Evolutionary conservation across 768 basidiomycete genomes (phyloP).

Genomic region (Crassisporium funariophilum): DNA sequence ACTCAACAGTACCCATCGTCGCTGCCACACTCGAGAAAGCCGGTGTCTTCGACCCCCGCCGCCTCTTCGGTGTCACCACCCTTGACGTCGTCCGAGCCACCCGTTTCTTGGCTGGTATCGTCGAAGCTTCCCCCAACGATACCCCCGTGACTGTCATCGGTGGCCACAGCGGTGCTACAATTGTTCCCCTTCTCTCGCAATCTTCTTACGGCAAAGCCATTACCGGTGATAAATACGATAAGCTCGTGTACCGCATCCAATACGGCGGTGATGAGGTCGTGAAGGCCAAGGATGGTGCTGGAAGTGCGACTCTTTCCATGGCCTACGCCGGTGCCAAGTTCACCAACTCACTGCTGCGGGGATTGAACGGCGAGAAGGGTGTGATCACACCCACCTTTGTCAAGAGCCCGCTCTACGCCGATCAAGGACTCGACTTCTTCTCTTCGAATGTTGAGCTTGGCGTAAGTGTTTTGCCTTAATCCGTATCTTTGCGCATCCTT

Average conservation of each 20-base stretch:
- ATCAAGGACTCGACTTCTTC: constrained; percentile 93
- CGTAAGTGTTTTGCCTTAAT: constrained; percentile 50
- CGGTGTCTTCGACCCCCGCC: constrained; percentile 87
- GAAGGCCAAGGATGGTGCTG: constrained; percentile 95
- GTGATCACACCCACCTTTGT: constrained; percentile 87
- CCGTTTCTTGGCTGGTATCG: constrained; percentile 80
- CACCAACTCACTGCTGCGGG: constrained; percentile 77
- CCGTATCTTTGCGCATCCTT: constrained; percentile 14
- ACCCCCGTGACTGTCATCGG: constrained; percentile 85
- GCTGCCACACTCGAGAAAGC: constrained; percentile 89
- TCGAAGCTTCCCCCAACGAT: constrained; percentile 64
- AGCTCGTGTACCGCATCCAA: constrained; percentile 92
- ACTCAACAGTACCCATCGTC: constrained; percentile 97
- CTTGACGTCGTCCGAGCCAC: constrained; percentile 97
- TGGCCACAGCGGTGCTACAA: constrained; percentile 97
- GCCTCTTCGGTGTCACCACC: constrained; percentile 95
- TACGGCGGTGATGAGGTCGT: constrained; percentile 99
- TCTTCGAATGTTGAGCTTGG: constrained; percentile 93
- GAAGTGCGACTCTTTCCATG: constrained; percentile 95
- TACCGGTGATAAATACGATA: constrained; percentile 70
- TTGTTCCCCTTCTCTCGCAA: constrained; percentile 95
- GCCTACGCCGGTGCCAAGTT: constrained; percentile 95
- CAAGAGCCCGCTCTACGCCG: constrained; percentile 82
- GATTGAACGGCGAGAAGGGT: constrained; percentile 86
- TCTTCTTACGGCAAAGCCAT: constrained; percentile 67